Percentiles rank a stretch among this genome's conserved stretches.
Evolutionary conservation across 1,284 basidiomycete genomes (phyloP).

Genomic region (Boletus mariae): DNA sequence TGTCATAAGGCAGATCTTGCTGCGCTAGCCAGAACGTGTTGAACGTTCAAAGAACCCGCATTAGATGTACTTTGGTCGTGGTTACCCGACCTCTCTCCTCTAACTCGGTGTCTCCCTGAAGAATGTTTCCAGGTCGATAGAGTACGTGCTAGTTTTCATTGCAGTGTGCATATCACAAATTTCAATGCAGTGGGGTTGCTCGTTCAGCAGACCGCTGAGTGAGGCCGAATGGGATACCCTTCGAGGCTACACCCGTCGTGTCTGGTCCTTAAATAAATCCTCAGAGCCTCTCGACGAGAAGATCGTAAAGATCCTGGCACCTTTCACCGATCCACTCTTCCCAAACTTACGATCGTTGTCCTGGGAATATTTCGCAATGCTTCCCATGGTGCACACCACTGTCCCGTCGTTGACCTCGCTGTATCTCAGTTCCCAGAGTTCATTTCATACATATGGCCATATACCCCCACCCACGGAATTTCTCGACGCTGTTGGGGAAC

Average conservation of each 20-base stretch:
- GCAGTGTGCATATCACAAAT: neutral
- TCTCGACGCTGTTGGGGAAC: no score
- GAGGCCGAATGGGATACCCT: no score
- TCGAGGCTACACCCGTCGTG: neutral
- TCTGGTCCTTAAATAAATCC: neutral
- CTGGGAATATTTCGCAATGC: no score
- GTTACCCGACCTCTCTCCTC: neutral
- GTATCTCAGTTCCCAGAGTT: neutral
- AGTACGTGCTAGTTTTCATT: neutral
- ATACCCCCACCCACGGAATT: no score
- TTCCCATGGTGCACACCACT: no score
- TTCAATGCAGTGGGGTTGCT: neutral
- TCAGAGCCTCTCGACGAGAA: neutral
- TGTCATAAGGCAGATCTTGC: no score
- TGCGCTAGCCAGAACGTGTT: neutral
- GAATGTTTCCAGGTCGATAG: no score
- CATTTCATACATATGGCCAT: neutral
- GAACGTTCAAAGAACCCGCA: neutral
- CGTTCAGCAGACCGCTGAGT: neutral
- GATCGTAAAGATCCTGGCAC: neutral
- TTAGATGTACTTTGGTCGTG: neutral
- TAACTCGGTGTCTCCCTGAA: neutral
- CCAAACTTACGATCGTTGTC: no score
- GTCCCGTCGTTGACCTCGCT: neutral
- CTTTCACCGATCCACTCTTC: neutral